These are phyloP conservation scores for Botrytis tulipae DNA, from an alignment of 2,329 filamentous ascomycete genomes.

Conservation along the genomic window DNA sequence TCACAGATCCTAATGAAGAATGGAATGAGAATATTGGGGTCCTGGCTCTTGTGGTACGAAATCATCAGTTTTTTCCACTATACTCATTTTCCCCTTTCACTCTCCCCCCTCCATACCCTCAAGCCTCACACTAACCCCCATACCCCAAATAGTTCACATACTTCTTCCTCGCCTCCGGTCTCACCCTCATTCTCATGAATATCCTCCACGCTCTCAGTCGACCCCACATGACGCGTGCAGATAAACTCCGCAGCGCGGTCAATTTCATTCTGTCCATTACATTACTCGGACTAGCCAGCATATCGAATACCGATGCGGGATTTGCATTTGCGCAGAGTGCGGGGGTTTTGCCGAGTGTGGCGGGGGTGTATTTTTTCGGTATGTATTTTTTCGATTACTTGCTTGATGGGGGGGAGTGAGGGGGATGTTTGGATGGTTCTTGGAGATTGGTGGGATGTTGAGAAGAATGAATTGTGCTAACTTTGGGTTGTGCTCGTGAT, in stretches of 20 bases:
- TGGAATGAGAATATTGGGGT: slow-evolving; percentile 24
- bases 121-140: background rate
- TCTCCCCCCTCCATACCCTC: too few relatives aligned
- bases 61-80: too few relatives aligned
- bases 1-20: slow-evolving; percentile 25
- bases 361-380: slow-evolving; percentile 1
- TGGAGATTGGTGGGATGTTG: too few relatives aligned
- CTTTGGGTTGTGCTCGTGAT: too few relatives aligned
- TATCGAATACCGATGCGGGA: slow-evolving; percentile 9
- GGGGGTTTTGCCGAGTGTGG: slow-evolving; percentile 23
- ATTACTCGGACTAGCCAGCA: slow-evolving; percentile 10
- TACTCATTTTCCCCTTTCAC: background rate
- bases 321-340: slow-evolving; percentile 21
- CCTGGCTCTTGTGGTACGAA: slow-evolving; percentile 28
- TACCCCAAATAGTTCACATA: slow-evolving; percentile 26
- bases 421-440: too few relatives aligned
- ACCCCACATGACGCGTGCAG: slow-evolving; percentile 7
- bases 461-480: background rate
- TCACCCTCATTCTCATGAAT: slow-evolving; percentile 31
- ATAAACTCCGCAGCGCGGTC: slow-evolving; percentile 12
- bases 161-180: slow-evolving; percentile 30
- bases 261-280: slow-evolving; percentile 16
- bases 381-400: background rate
- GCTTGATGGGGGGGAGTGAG: too few relatives aligned
- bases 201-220: slow-evolving; percentile 25